These are phyloP conservation scores for Rhizophora apiculata DNA, from an alignment of 345 rosid species.

Conservation along the genomic window DNA sequence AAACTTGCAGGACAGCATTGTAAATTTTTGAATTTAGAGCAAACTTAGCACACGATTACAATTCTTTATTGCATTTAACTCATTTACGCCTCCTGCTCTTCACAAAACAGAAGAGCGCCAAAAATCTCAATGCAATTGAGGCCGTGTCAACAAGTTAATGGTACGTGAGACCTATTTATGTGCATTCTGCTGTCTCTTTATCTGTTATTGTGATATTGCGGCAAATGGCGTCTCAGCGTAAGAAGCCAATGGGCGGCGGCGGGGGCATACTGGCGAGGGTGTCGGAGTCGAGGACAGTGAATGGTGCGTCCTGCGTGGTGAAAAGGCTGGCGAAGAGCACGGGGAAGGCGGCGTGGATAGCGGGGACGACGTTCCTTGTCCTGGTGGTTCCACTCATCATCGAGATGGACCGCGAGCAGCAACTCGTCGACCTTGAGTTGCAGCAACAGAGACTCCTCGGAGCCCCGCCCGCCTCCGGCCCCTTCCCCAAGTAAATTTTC, in stretches of 20 bases:
- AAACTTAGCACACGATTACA: too few relatives aligned
- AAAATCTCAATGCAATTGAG: too few relatives aligned
- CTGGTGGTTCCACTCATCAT: conserved; percentile 62
- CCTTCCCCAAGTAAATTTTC: too few relatives aligned
- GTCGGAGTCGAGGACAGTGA: conserved; percentile 25
- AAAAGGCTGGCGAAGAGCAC: conserved; percentile 41
- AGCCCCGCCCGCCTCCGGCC: conserved; percentile 27
- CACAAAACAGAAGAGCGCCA: too few relatives aligned
- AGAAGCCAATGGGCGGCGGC: conserved; percentile 10
- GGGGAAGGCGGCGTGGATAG: conserved; percentile 41
- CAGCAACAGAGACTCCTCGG: conserved; percentile 73
- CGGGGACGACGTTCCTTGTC: conserved; percentile 44
- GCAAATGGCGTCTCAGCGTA: conserved; percentile 24
- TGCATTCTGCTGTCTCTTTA: not conserved
- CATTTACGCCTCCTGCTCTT: too few relatives aligned
- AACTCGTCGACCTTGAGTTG: conserved; percentile 52
- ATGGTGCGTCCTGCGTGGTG: conserved; percentile 21
- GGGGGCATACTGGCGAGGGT: conserved; percentile 24
- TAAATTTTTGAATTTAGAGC: too few relatives aligned
- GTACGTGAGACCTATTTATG: not conserved
- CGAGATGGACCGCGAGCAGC: conserved; percentile 67
- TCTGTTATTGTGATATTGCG: too few relatives aligned
- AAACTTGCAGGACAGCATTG: too few relatives aligned
- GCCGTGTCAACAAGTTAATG: not conserved
- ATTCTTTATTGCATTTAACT: too few relatives aligned